Evolutionary conservation across 441 rosid species (phyloP).

Genomic region (Theobroma grandiflorum): DNA sequence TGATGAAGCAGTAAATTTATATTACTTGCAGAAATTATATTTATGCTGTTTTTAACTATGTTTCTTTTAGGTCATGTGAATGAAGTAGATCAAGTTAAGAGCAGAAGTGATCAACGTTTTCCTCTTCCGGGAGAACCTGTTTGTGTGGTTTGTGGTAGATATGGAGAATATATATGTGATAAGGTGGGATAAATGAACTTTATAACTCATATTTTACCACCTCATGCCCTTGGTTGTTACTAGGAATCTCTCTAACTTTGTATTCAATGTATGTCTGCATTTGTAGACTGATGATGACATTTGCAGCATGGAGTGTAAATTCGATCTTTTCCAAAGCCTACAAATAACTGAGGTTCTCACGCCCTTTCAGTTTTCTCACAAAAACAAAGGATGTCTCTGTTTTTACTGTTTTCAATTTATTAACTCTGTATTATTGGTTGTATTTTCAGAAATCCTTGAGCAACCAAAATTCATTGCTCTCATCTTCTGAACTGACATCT

Average conservation of each 20-base stretch:
- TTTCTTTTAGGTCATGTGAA: slow-evolving; percentile 33
- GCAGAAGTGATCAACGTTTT: slow-evolving; percentile 56
- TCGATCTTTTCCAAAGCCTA: slow-evolving; percentile 55
- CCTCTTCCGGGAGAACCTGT: slow-evolving; percentile 71
- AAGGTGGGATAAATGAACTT: slow-evolving; percentile 47
- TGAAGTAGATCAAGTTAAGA: slow-evolving; percentile 45
- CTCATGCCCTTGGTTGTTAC: slow-evolving; percentile 13
- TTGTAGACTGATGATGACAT: slow-evolving; percentile 76
- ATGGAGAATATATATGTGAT: slow-evolving; percentile 78
- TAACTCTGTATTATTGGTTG: not conserved
- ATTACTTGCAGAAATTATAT: slow-evolving; percentile 9
- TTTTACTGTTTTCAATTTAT: slow-evolving; percentile 23
- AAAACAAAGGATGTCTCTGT: slow-evolving; percentile 6
- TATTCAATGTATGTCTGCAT: slow-evolving; percentile 11
- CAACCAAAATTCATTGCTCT: slow-evolving; percentile 30
- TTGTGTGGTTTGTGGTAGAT: slow-evolving; percentile 71
- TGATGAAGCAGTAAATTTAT: not conserved
- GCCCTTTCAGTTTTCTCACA: slow-evolving; percentile 17
- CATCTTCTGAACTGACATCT: slow-evolving; percentile 35
- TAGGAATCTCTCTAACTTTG: slow-evolving; percentile 15
- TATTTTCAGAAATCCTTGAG: slow-evolving; percentile 44
- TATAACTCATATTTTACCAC: slow-evolving; percentile 22
- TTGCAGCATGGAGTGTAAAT: slow-evolving; percentile 80
- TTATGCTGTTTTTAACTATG: not conserved
- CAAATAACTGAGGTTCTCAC: slow-evolving; percentile 49